Evolutionary conservation across 2,329 filamentous ascomycete genomes (phyloP).

Genomic region (Eutypa lata): DNA sequence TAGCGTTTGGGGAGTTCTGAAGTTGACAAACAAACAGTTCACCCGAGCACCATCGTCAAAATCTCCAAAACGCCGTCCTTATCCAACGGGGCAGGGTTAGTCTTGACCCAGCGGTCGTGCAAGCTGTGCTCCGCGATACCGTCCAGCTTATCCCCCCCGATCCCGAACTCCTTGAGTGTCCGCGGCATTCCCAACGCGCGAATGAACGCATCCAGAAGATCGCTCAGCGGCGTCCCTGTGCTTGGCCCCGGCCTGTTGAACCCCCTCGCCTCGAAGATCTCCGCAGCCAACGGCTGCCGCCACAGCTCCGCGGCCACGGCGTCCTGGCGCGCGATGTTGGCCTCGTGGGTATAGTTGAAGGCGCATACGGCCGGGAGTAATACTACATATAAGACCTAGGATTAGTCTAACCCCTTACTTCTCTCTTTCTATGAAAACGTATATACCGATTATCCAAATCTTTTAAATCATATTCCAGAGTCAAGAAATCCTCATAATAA

Average conservation of each 20-base stretch:
- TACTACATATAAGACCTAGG: constrained; percentile 13
- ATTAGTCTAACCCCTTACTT: too few species aligned
- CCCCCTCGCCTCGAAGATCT: constrained; percentile 29
- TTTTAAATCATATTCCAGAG: too few species aligned
- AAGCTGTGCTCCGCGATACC: constrained; percentile 46
- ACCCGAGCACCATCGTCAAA: constrained; percentile 29
- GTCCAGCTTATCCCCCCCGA: constrained; percentile 45
- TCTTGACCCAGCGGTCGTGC: constrained; percentile 45
- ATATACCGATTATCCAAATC: too few species aligned
- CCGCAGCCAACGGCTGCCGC: constrained; percentile 27
- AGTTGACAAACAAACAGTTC: too few species aligned
- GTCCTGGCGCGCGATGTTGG: constrained; percentile 36
- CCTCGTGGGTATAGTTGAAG: constrained; percentile 45
- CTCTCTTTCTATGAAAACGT: too few species aligned
- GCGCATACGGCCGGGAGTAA: constrained; percentile 54
- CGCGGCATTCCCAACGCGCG: constrained; percentile 49
- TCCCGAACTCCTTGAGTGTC: constrained; percentile 47
- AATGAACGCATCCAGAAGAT: constrained; percentile 50
- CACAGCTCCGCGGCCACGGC: constrained; percentile 38
- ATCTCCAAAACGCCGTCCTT: constrained; percentile 51
- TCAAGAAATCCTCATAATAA: too few species aligned
- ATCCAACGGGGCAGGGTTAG: constrained; percentile 48
- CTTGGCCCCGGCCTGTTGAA: constrained; percentile 9
- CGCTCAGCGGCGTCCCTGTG: constrained; percentile 37
- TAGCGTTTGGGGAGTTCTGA: too few species aligned